Conservation (phyloP, 768 basidiomycete species). For the Tricholoma sp. region DNA sequence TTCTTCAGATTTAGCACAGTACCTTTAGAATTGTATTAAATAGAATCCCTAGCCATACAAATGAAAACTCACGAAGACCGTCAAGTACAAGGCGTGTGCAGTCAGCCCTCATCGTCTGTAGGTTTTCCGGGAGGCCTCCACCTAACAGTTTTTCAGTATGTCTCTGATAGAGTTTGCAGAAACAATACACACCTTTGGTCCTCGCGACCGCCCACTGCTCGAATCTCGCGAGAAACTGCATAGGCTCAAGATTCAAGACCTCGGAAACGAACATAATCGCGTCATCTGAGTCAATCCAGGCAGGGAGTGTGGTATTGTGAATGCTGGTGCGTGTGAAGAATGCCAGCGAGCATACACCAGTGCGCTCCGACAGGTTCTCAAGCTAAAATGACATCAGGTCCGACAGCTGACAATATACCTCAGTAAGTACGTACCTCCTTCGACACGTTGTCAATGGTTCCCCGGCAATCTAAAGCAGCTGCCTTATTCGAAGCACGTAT, state of each 20-base stretch:
- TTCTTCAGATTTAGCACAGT: not conserved
- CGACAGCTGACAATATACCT: not conserved
- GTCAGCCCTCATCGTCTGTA: not conserved
- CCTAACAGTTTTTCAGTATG: not conserved
- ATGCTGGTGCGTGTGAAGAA: not conserved
- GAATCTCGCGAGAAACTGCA: not conserved
- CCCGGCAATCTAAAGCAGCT: not conserved
- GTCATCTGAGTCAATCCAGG: not conserved
- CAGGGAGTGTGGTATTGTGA: not conserved
- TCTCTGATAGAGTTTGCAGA: not conserved
- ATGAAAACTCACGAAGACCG: not conserved
- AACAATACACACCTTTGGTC: not conserved
- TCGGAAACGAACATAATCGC: not conserved
- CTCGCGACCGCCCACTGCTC: not conserved
- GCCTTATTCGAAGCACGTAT: not conserved
- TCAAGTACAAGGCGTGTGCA: not conserved
- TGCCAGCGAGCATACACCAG: not conserved
- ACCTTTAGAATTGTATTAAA: not conserved
- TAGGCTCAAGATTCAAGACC: conserved; percentile 1
- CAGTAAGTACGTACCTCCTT: not conserved
- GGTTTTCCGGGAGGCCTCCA: not conserved
- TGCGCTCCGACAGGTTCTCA: not conserved
- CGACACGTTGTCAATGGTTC: not conserved
- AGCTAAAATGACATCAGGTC: not conserved
- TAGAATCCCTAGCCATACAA: not conserved